Conservation (phyloP, 75 land plant species). For the Isoetes taiwanensis region DNA sequence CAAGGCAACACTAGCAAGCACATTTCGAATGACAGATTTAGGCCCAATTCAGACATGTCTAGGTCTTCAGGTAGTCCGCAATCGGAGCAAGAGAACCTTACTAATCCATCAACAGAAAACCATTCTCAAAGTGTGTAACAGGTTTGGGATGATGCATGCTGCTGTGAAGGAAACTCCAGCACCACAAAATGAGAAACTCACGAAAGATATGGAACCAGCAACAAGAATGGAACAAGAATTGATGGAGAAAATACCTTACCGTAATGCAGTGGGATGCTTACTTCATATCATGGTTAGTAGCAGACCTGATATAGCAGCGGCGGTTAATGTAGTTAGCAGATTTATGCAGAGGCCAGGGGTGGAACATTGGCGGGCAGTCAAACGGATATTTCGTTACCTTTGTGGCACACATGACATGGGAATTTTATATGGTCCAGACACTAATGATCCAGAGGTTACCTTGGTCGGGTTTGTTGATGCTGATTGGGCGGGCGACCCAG, state of each 20-base stretch:
- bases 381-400: too few relatives aligned
- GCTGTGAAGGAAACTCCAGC: background rate
- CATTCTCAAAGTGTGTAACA: background rate
- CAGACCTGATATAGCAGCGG: too few relatives aligned
- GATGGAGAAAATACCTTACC: background rate
- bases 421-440: too few relatives aligned
- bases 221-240: background rate
- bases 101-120: background rate
- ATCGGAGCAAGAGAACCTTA: background rate
- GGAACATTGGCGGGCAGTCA: too few relatives aligned
- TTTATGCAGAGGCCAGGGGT: too few relatives aligned
- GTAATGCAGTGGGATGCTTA: too few relatives aligned
- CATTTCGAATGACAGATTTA: background rate
- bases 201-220: background rate
- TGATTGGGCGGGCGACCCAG: conserved; percentile 16
- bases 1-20: background rate
- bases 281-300: too few relatives aligned
- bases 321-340: too few relatives aligned
- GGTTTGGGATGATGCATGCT: background rate
- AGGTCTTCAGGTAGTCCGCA: background rate
- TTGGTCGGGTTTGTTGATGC: conserved; percentile 11
- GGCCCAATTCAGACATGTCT: background rate
- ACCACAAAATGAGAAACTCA: background rate
- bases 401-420: too few relatives aligned
- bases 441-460: background rate